Base-by-base conservation (phyloP, 345 rosid species). In the Raphanus sativus region DNA sequence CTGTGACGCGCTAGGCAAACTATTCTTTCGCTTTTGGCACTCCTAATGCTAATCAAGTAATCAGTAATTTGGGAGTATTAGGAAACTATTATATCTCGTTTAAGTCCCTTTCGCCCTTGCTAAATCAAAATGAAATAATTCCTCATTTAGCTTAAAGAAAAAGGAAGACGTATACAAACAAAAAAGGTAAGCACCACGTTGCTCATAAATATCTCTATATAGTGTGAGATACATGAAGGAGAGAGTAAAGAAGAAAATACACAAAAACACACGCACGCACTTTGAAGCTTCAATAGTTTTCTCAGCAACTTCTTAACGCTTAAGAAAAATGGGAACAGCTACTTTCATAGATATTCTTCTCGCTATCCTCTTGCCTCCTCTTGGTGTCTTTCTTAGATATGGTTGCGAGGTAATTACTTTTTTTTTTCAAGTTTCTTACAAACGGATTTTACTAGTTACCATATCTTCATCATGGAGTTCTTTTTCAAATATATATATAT, bases 281-380 rank as follows among this genome's bases (percentile, higher is more conserved):
- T 25, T 38, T 40, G 38, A 56, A 56, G 32, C 62, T 45, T 74
- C 73, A 5, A 17, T 28, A 36, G 21, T 16, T 50, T 17, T 76
- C 4, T 36, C 32, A 70, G 33, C 29, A 42, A 38, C n/a, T 63
- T 40, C 4, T 1, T 36, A 63, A 60, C 75, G 36, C 36, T 34
- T 56, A 34, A 30, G 55, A 54, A 42, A 60, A 28, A 88, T 88
- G 88, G 73, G 88, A 5, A 84, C 93, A 15, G 84, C 82, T 13
- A 90, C 73, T 0, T 93, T 87, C 88, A 0, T 93, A 1, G 97
- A 93, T 72, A 87, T 90, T 77, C 36, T 93, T 29, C 63, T 93
- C 74, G 97, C 98, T 3, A 84, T 93, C 83, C 45, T 93, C 79
- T 81, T 93, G 88, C 98, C 98, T 48, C 98, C 98, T 72, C 94